Conservation (phyloP, 1,139 yeast genomes). For the Candida albicans region DNA sequence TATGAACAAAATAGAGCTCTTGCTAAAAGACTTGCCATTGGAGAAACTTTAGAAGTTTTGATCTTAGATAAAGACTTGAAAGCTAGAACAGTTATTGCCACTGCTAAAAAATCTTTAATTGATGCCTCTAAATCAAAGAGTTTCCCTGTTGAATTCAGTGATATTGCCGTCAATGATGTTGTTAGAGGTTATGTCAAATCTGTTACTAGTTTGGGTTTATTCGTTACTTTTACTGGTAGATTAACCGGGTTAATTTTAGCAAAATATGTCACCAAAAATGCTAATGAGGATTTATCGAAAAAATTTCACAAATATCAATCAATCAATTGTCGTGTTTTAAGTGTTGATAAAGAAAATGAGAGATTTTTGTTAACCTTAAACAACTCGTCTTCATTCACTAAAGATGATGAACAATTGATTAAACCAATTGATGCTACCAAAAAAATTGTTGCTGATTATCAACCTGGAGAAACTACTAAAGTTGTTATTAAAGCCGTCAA, state of each 20-base stretch:
- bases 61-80: conserved; percentile 68
- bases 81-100: conserved; percentile 58
- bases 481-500: conserved; percentile 65
- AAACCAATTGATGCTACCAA: conserved; percentile 65
- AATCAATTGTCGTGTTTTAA: conserved; percentile 61
- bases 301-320: conserved; percentile 67
- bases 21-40: conserved; percentile 58
- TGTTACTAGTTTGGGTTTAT: conserved; percentile 75
- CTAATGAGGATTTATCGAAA: conserved; percentile 55
- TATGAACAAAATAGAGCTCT: conserved; percentile 68
- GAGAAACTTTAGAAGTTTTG: conserved; percentile 58
- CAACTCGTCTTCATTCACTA: conserved; percentile 17
- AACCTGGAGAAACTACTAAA: conserved; percentile 60
- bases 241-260: conserved; percentile 84
- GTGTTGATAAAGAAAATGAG: conserved; percentile 64
- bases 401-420: conserved; percentile 26
- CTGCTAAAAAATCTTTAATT: conserved; percentile 68
- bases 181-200: conserved; percentile 77
- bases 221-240: conserved; percentile 77
- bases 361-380: conserved; percentile 68
- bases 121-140: conserved; percentile 55
- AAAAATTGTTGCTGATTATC: conserved; percentile 49
- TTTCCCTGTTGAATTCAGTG: conserved; percentile 61
- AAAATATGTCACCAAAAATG: conserved; percentile 62
- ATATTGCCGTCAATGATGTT: conserved; percentile 48